A percentile compares a stretch with the other conserved stretches of the same genome.
These are phyloP conservation scores for Candida pseudoglaebosa DNA, from an alignment of 805 yeast genomes.

Conservation along the genomic window DNA sequence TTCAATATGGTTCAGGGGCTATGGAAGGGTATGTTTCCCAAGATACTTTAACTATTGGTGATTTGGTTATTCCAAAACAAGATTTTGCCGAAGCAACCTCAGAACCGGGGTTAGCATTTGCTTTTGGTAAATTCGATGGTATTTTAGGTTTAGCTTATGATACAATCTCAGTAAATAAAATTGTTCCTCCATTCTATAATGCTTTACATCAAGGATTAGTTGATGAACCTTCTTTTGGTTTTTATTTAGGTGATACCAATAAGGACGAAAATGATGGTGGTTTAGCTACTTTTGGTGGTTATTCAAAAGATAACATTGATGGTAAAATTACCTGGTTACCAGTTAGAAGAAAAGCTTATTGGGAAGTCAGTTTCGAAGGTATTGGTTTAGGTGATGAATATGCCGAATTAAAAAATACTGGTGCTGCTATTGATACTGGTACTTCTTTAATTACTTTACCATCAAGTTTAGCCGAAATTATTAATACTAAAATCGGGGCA, in stretches of 20 bases:
- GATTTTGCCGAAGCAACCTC: conserved; percentile 96
- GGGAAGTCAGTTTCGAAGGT: conserved; percentile 96
- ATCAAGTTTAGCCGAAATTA: conserved; percentile 89
- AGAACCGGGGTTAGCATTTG: conserved; percentile 97
- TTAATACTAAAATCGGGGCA: conserved; percentile 95
- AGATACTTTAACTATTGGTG: conserved; percentile 79
- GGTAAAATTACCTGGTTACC: conserved; percentile 96
- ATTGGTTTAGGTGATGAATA: conserved; percentile 89
- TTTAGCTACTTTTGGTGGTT: conserved; percentile 92
- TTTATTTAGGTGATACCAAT: conserved; percentile 78
- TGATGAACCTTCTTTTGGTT: conserved; percentile 83
- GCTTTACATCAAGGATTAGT: conserved; percentile 79
- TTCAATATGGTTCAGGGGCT: conserved; percentile 90
- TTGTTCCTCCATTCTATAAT: conserved; percentile 92
- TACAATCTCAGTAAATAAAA: conserved; percentile 80
- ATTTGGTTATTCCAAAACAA: conserved; percentile 78
- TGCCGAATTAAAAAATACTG: conserved; percentile 75
- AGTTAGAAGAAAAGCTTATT: conserved; percentile 98
- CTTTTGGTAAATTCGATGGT: conserved; percentile 98
- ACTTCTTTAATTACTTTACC: conserved; percentile 95
- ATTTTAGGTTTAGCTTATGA: conserved; percentile 93
- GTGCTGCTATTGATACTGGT: conserved; percentile 99
- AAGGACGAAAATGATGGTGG: conserved; percentile 75
- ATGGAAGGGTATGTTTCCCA: conserved; percentile 89
- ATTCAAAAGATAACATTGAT: conserved; percentile 66